These are phyloP conservation scores for Dictyostelium firmibasis DNA, from an alignment of 78 protist species.

Conservation along the genomic window DNA sequence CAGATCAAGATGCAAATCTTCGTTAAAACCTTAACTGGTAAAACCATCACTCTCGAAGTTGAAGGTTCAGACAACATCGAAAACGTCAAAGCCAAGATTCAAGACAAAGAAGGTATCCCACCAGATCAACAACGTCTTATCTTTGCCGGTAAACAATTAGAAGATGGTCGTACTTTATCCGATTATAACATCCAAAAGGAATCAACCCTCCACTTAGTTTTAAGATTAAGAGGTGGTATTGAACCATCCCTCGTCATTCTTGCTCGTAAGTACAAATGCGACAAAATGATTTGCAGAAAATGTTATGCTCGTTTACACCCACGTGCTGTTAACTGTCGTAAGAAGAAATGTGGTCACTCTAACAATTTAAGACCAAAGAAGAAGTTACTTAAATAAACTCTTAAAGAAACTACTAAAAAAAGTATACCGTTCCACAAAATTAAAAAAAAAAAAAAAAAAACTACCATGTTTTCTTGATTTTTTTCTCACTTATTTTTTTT, in stretches of 20 bases:
- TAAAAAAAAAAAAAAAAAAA: too few species aligned
- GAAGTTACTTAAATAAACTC: slow-evolving; percentile 96
- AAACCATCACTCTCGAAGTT: slow-evolving; percentile 99
- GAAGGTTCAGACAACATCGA: slow-evolving; percentile 97
- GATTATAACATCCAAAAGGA: slow-evolving; percentile 99
- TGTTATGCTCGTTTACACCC: slow-evolving; percentile 99
- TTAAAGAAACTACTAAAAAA: background rate
- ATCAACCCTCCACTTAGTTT: slow-evolving; percentile 97
- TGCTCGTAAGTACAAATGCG: slow-evolving; percentile 98
- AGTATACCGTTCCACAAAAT: background rate
- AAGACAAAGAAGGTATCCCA: slow-evolving; percentile 99
- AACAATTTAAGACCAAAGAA: slow-evolving; percentile 99
- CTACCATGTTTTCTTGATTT: too few species aligned
- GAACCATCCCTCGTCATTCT: slow-evolving; percentile 98
- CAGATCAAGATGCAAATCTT: slow-evolving; percentile 94
- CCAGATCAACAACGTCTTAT: slow-evolving; percentile 99
- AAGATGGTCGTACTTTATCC: slow-evolving; percentile 97
- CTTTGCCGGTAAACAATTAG: slow-evolving; percentile 99
- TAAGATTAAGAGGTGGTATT: slow-evolving; percentile 98
- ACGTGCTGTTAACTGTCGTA: slow-evolving; percentile 99
- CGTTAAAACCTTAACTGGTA: slow-evolving; percentile 98
- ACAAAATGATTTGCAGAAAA: slow-evolving; percentile 98
- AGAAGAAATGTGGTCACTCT: slow-evolving; percentile 99
- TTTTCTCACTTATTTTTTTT: too few species aligned
- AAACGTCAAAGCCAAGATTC: slow-evolving; percentile 98